These are phyloP conservation scores for Ceratocystis alfenasii DNA, from an alignment of 2,329 filamentous ascomycete genomes.

Conservation along the genomic window DNA sequence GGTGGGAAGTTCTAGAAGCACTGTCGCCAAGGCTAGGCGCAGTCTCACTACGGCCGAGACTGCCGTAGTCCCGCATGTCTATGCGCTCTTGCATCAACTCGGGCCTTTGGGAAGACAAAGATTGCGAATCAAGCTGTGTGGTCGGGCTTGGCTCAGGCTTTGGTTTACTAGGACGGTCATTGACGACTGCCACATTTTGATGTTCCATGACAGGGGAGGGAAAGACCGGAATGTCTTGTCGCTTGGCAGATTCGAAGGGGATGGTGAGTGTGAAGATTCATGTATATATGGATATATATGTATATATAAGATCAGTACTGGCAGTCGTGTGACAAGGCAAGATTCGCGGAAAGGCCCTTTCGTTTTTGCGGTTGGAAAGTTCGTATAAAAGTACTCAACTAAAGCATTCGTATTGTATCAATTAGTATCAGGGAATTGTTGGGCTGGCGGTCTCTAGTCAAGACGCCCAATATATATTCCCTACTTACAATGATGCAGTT, in stretches of 20 bases:
- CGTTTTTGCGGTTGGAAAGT: background rate
- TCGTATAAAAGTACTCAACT: background rate
- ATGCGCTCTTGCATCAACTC: slow-evolving; percentile 12
- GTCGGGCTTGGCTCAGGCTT: background rate
- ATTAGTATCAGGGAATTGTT: too few relatives aligned
- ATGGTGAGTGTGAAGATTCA: too few relatives aligned
- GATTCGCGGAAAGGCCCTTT: too few relatives aligned
- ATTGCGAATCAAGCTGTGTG: background rate
- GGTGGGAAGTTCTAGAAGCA: slow-evolving; percentile 11
- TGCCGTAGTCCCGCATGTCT: slow-evolving; percentile 9
- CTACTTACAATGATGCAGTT: slow-evolving; percentile 1
- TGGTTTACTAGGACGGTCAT: background rate
- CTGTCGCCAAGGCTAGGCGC: background rate
- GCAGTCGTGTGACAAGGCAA: too few relatives aligned
- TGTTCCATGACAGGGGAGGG: background rate
- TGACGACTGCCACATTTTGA: background rate
- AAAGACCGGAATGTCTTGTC: background rate
- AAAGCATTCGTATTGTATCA: too few relatives aligned
- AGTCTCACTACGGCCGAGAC: background rate
- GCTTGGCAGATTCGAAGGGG: background rate
- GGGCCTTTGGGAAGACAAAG: background rate
- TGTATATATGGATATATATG: background rate
- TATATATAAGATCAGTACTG: background rate
- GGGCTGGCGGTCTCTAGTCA: too few relatives aligned
- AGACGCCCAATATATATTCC: too few relatives aligned